These are phyloP conservation scores for Thermothielavioides terrestris DNA, from an alignment of 495 filamentous ascomycete species.

Conservation along the genomic window DNA sequence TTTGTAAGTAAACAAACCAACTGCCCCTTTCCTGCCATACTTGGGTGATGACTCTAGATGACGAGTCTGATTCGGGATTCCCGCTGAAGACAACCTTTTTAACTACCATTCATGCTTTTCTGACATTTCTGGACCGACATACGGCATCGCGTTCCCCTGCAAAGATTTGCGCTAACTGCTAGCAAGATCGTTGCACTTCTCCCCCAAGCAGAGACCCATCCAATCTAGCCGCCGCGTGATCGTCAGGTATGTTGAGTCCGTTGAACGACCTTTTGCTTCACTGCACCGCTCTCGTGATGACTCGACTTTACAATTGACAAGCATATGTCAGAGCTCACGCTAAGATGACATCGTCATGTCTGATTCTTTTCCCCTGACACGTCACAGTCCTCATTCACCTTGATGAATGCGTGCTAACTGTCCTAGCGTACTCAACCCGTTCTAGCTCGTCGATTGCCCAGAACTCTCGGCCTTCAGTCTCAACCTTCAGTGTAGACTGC, in stretches of 20 bases:
- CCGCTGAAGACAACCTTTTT: conserved; percentile 67
- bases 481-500: background rate
- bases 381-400: conserved; percentile 3
- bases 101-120: conserved; percentile 76
- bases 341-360: conserved; percentile 51
- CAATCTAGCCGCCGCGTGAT: background rate
- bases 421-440: conserved; percentile 9
- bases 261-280: background rate
- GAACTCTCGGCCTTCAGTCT: background rate
- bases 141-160: background rate
- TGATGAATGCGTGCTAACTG: conserved; percentile 12
- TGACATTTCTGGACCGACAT: conserved; percentile 32
- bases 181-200: background rate
- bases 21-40: background rate
- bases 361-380: conserved; percentile 30
- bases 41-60: conserved; percentile 69
- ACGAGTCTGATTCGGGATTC: conserved; percentile 79
- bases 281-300: conserved; percentile 49
- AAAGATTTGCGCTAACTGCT: conserved; percentile 12
- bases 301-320: conserved; percentile 60
- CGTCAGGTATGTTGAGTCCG: conserved; percentile 13
- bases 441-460: too few species aligned
- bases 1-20: conserved; percentile 5
- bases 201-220: background rate
- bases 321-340: conserved; percentile 78